Conservation (phyloP, 169 alveolate genomes). For the Plasmodium gallinaceum region DNA sequence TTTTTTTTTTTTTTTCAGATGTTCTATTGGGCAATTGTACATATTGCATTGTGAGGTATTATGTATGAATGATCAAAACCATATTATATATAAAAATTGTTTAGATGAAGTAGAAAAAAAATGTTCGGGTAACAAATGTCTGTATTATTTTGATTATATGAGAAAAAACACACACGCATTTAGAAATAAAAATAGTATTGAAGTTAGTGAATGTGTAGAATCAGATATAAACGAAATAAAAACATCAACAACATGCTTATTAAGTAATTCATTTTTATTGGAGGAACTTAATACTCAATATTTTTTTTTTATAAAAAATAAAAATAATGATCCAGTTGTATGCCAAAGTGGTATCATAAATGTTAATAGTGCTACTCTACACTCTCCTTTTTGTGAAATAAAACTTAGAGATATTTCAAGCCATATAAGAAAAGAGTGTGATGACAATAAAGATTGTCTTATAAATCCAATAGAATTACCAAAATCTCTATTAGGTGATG, state of each 20-base stretch:
- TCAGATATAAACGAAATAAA: slow-evolving; percentile 36
- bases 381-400: slow-evolving; percentile 24
- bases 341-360: slow-evolving; percentile 23
- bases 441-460: slow-evolving; percentile 19
- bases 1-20: background rate
- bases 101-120: slow-evolving; percentile 24
- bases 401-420: slow-evolving; percentile 28
- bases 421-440: slow-evolving; percentile 22
- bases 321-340: slow-evolving; percentile 35
- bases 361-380: slow-evolving; percentile 33
- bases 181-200: slow-evolving; percentile 24
- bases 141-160: slow-evolving; percentile 28
- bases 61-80: slow-evolving; percentile 22
- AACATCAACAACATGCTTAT: slow-evolving; percentile 33
- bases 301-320: slow-evolving; percentile 45
- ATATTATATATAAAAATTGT: slow-evolving; percentile 30
- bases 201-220: slow-evolving; percentile 34
- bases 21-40: slow-evolving; percentile 34
- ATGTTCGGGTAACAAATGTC: slow-evolving; percentile 29
- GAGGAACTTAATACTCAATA: slow-evolving; percentile 23
- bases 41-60: slow-evolving; percentile 43
- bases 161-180: background rate
- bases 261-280: slow-evolving; percentile 17
- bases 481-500: slow-evolving; percentile 6
- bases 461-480: slow-evolving; percentile 32